These are phyloP conservation scores for Cystobasidiaceae sp. DNA, from an alignment of 1,284 basidiomycete genomes.

Conservation along the genomic window DNA sequence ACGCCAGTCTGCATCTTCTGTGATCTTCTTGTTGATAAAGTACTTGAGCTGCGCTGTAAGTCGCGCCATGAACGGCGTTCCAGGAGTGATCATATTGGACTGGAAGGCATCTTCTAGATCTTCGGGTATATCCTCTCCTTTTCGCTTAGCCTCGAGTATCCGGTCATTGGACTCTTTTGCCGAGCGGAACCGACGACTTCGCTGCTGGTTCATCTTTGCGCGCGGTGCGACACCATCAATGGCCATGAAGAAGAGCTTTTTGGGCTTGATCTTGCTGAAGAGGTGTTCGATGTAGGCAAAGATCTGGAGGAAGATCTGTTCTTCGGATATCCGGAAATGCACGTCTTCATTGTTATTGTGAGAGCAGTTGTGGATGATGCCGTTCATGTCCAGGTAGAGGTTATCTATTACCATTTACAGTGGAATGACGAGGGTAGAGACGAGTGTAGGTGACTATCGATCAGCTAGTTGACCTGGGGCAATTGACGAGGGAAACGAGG, in stretches of 20 bases:
- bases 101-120: constrained; percentile 81
- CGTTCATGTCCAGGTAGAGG: constrained; percentile 93
- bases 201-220: constrained; percentile 99
- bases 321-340: constrained; percentile 90
- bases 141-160: constrained; percentile 74
- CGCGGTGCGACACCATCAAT: constrained; percentile 96
- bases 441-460: no score
- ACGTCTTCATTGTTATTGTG: constrained; percentile 92
- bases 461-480: no score
- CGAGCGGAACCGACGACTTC: constrained; percentile 86
- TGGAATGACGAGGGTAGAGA: no score
- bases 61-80: constrained; percentile 89
- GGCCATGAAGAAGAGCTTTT: constrained; percentile 81
- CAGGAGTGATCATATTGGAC: constrained; percentile 97
- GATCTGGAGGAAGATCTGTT: constrained; percentile 94
- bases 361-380: constrained; percentile 96
- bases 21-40: constrained; percentile 95
- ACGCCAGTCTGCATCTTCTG: constrained; percentile 90
- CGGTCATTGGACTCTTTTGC: constrained; percentile 88
- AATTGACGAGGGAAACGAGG: no score
- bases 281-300: constrained; percentile 96
- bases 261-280: constrained; percentile 94
- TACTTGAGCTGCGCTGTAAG: constrained; percentile 88
- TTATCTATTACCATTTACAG: constrained; percentile 72
- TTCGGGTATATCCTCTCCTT: constrained; percentile 84